Evolutionary conservation across 2,329 filamentous ascomycete genomes (phyloP), one percentile per base, ranked within the genome.

Genomic region (Paradendryphiella salina): DNA sequence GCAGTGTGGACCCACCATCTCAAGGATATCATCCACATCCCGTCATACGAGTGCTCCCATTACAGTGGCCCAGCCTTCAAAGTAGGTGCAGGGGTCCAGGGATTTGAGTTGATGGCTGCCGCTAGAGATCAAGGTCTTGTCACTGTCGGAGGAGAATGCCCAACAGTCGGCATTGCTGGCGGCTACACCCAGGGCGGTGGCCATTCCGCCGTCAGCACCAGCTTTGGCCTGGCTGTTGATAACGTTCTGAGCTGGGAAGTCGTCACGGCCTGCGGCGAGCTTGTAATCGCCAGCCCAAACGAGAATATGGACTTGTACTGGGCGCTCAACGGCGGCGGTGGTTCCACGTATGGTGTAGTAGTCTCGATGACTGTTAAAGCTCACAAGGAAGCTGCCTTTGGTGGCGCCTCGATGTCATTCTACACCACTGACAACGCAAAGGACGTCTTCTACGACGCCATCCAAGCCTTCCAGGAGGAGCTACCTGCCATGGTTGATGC

Each of bases 201-300:
- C 0, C 79, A 84, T 65, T 78, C 76, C 8, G 79, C 79, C 5
- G 62, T 84, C 34, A 76, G 75, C 14, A 73, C 73, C 18, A 68
- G 75, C 38, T 78, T 77, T 56, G 66, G 66, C 3, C 58, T 69
- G 17, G 59, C 58, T 3, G 63, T 58, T 5, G 66, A 69, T 38
- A 60, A 66, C 9, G 60, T 66, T 3, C 37, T 63, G 2, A 47
- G 54, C 6, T 58, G 56, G 18, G 50, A 66, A 28, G 63, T 68
- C 21, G 63, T 65, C 2, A 64, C 67, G 14, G 60, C 66, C 1
- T 29, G 34, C 37, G 61, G 59, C 2, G 46, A 46, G 14, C 45
- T 64, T 23, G 47, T 68, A 2, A 64, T 46, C 13, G 64, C 61
- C 5, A 61, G 48, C n/a, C 21, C 50, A 1, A 42, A 37, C 0